Conservation (phyloP, 202 grass and related monocot species). For the Carex arenaria region DNA sequence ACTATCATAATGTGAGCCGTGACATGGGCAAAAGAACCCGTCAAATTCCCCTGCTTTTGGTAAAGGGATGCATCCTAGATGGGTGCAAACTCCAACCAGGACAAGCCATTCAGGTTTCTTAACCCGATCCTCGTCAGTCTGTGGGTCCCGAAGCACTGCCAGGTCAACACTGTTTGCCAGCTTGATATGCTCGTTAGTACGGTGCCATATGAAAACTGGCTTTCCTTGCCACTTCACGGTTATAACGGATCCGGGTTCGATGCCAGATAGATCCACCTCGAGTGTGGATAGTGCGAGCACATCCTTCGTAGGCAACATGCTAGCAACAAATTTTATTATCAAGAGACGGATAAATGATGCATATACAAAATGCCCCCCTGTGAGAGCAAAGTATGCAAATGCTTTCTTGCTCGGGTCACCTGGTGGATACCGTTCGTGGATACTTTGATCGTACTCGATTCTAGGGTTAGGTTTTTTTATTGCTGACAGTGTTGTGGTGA, state of each 20-base stretch:
- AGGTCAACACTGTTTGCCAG: constrained; percentile 28
- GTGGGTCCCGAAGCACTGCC: constrained; percentile 14
- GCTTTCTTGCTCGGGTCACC: constrained; percentile 33
- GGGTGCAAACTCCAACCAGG: constrained; percentile 24
- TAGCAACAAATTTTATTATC: constrained; percentile 25
- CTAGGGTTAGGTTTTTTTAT: constrained; percentile 21
- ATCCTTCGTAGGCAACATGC: constrained; percentile 29
- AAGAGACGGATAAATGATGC: constrained; percentile 25
- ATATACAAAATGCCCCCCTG: constrained; percentile 23
- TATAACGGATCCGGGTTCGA: constrained; percentile 24
- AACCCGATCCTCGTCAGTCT: constrained; percentile 17
- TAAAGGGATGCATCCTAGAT: constrained; percentile 27
- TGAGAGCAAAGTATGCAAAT: constrained; percentile 27
- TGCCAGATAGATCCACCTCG: constrained; percentile 26
- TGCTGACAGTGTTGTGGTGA: constrained; percentile 7
- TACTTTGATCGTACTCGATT: constrained; percentile 26
- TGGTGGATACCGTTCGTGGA: constrained; percentile 24
- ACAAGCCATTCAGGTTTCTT: constrained; percentile 34
- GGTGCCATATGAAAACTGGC: constrained; percentile 31
- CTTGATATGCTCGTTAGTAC: constrained; percentile 21
- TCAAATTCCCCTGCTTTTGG: constrained; percentile 26
- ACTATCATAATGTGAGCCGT: constrained; percentile 29
- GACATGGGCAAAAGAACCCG: constrained; percentile 27
- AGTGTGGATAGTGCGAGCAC: constrained; percentile 24
- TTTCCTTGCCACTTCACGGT: constrained; percentile 37